Percentiles rank a stretch among this genome's conserved stretches.
Conservation (phyloP, 179 eudicot species). For the Corrigiola litoralis region DNA sequence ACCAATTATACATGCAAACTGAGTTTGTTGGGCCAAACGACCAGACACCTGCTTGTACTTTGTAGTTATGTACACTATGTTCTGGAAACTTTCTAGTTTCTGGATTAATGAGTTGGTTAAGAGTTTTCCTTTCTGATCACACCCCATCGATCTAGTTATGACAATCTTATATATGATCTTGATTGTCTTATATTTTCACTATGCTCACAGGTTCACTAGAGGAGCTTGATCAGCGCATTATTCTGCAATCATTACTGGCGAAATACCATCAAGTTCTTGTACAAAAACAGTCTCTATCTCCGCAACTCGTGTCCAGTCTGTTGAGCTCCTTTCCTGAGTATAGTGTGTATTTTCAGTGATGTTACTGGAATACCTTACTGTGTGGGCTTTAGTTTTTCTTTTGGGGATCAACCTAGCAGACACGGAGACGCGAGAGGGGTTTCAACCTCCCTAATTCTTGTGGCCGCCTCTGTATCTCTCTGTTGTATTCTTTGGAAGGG, state of each 20-base stretch:
- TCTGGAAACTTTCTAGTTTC: no score
- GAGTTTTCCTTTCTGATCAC: not conserved
- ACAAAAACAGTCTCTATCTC: conserved; percentile 36
- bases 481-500: no score
- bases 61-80: no score
- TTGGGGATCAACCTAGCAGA: no score
- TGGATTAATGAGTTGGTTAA: not conserved
- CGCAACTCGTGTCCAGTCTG: conserved; percentile 41
- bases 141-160: not conserved
- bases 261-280: conserved; percentile 40
- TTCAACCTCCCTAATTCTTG: no score
- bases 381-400: no score
- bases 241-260: conserved; percentile 37
- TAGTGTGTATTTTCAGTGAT: conserved; percentile 28
- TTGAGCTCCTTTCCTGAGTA: conserved; percentile 46
- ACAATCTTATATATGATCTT: not conserved
- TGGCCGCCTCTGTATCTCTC: no score
- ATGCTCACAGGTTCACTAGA: conserved; percentile 39
- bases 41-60: no score
- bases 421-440: no score
- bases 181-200: not conserved
- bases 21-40: no score
- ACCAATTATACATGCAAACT: no score
- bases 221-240: conserved; percentile 40
- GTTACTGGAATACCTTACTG: not conserved